Conservation (phyloP, 164 flowering plant genomes). For the Vitis rupestris region DNA sequence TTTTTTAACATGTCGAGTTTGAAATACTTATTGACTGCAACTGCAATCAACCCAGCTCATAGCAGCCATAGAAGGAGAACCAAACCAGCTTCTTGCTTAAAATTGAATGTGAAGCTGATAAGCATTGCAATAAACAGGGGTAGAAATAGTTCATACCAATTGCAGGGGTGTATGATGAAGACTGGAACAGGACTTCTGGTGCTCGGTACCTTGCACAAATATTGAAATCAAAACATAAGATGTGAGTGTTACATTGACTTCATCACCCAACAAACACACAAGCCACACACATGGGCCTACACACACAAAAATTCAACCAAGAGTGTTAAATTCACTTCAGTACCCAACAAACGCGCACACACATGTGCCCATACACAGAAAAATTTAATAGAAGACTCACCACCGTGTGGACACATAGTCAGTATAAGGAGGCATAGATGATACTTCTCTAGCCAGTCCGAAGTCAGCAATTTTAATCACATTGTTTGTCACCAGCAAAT, state of each 20-base stretch:
- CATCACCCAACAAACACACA: background rate
- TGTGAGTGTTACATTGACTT: background rate
- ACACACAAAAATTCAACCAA: background rate
- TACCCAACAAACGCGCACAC: background rate
- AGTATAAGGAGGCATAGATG: constrained; percentile 80
- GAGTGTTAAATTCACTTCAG: background rate
- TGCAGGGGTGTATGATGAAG: constrained; percentile 73
- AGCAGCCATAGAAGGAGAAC: too few relatives aligned
- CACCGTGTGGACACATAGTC: constrained; percentile 92
- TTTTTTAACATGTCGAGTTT: too few relatives aligned
- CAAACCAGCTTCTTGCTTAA: too few relatives aligned
- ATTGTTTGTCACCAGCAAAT: constrained; percentile 75
- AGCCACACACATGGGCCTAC: background rate
- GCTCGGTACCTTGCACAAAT: constrained; percentile 77
- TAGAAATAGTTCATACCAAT: constrained; percentile 48
- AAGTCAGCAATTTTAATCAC: constrained; percentile 89
- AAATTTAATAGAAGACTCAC: constrained; percentile 32
- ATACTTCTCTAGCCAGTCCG: constrained; percentile 86
- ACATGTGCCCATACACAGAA: background rate
- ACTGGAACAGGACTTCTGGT: constrained; percentile 90
- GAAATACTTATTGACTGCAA: too few relatives aligned
- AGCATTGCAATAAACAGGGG: too few relatives aligned
- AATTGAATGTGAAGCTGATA: too few relatives aligned
- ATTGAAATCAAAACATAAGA: background rate
- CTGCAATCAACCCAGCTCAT: too few relatives aligned